Base-by-base conservation (phyloP, 495 filamentous ascomycete species). In the Bathelium albidoporum region DNA sequence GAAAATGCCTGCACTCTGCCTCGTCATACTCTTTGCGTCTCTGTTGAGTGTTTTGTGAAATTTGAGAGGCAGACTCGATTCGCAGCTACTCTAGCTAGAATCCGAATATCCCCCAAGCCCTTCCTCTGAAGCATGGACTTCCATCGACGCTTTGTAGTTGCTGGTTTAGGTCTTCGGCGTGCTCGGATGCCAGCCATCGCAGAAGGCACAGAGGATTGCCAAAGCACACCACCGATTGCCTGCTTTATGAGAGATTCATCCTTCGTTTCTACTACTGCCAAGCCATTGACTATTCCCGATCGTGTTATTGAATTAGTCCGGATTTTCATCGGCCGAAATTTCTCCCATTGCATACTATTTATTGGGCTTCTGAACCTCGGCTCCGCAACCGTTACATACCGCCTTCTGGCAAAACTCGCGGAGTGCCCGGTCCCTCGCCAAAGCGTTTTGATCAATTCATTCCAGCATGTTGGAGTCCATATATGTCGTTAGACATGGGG, bases 401-500 rank as follows among this genome's bases (percentile, higher is more conserved):
- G 49, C 49, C 49, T 55, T 55, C 49, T 29, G 49, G 49, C 49
- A 55, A 55, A 55, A 55, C 49, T 20, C 49, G 49, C 16, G 12
- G 49, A 55, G 24, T 55, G 22, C 49, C 49, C 24, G 7, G n/a
- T 14, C 9, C 59, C 20, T 22, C 32, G n/a, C 18, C 26, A 26
- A 32, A 60, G 58, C 58, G 16, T 29, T n/a, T 11, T n/a, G n/a
- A 60, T n/a, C 58, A 20, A 2, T 60, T 14, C 24, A 61, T 26
- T 43, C 16, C 43, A 61, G 59, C 24, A 43, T 61, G 41, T 49
- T 95, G 32, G 87, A 93, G 73, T 84, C 83, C 64, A 94, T 96
- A 69, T 96, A 94, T 71, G 80, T 96, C 49, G 86, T 85, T 64
- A 85, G 91, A 22, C 91, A 96, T 75, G 91, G 90, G 66, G 90